Conservation (phyloP, 2,329 filamentous ascomycete species). For the Aspergillus terreus region DNA sequence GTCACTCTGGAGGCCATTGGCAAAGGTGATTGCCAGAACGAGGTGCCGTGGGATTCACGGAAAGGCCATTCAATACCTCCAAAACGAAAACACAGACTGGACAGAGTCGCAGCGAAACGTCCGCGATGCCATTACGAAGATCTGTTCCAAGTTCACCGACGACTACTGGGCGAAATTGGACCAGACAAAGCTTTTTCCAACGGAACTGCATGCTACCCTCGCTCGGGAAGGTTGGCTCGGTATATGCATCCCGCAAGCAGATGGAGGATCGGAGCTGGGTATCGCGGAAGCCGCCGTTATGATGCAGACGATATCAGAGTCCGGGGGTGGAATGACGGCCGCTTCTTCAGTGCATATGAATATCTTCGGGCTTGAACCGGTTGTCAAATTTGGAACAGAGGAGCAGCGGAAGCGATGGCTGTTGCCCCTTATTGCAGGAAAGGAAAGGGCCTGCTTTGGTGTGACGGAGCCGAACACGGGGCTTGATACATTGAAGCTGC, state of each 20-base stretch:
- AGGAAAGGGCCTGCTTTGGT: slow-evolving; percentile 41
- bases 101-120: slow-evolving; percentile 27
- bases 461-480: slow-evolving; percentile 45
- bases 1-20: not conserved
- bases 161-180: slow-evolving; percentile 43
- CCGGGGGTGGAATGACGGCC: slow-evolving; percentile 42
- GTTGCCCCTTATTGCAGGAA: slow-evolving; percentile 37
- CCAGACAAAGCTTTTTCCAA: slow-evolving; percentile 34
- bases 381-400: slow-evolving; percentile 42
- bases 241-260: slow-evolving; percentile 42
- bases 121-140: slow-evolving; percentile 42
- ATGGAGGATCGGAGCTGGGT: slow-evolving; percentile 42
- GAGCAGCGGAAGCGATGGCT: slow-evolving; percentile 42
- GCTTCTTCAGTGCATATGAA: slow-evolving; percentile 47
- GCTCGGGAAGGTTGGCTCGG: slow-evolving; percentile 44
- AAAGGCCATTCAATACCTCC: slow-evolving; percentile 21
- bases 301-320: slow-evolving; percentile 48
- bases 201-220: slow-evolving; percentile 39
- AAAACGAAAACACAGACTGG: slow-evolving; percentile 13
- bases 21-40: not conserved
- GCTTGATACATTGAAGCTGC: slow-evolving; percentile 41
- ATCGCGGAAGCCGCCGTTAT: slow-evolving; percentile 44
- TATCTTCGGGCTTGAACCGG: slow-evolving; percentile 46
- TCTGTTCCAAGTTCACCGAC: slow-evolving; percentile 41
- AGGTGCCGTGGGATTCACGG: slow-evolving; percentile 7